These are phyloP conservation scores for Pichia kudriavzevii DNA, from an alignment of 1,139 yeast species.

Conservation along the genomic window DNA sequence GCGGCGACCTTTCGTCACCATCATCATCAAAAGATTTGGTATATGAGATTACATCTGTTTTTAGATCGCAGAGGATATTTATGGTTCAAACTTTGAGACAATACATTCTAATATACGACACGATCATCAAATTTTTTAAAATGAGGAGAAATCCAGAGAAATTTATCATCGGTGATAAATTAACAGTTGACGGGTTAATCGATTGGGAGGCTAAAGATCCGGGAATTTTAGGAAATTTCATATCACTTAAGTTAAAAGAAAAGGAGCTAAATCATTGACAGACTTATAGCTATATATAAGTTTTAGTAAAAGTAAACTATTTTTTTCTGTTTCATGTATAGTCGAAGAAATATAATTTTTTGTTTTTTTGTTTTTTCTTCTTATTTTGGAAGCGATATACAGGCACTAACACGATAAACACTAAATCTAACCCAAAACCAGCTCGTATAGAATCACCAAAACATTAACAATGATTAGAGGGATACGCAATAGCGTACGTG, in stretches of 20 bases:
- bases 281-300: not conserved
- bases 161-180: slow-evolving; percentile 2
- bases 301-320: not conserved
- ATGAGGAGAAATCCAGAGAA: slow-evolving; percentile 4
- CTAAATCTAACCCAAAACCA: slow-evolving; percentile 53
- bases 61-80: slow-evolving; percentile 45
- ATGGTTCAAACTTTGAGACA: slow-evolving; percentile 55
- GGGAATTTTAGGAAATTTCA: slow-evolving; percentile 11
- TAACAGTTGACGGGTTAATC: slow-evolving; percentile 12
- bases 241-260: not conserved
- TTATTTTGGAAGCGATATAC: not conserved
- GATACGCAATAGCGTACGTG: slow-evolving; percentile 67
- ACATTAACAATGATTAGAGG: slow-evolving; percentile 66
- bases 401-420: not conserved
- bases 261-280: slow-evolving; percentile 4
- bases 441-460: slow-evolving; percentile 61
- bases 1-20: slow-evolving; percentile 2
- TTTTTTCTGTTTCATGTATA: not conserved
- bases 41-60: slow-evolving; percentile 35
- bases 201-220: slow-evolving; percentile 16
- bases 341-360: not conserved
- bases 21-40: slow-evolving; percentile 32
- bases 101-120: slow-evolving; percentile 43
- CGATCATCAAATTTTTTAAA: slow-evolving; percentile 24
- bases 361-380: not conserved